These are phyloP conservation scores for Solanum chiquidenum DNA, from an alignment of 257 asterid species.

Conservation along the genomic window DNA sequence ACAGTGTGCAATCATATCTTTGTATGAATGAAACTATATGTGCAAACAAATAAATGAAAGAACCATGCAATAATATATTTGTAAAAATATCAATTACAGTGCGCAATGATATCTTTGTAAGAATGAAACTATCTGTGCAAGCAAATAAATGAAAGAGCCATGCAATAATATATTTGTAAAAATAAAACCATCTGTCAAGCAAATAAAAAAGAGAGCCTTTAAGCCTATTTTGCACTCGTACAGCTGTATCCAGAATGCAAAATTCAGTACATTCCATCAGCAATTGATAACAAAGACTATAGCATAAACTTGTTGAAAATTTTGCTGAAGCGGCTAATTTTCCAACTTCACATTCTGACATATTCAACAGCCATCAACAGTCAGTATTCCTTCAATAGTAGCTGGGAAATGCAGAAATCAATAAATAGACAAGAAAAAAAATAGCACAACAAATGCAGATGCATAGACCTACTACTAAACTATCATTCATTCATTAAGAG, in stretches of 20 bases:
- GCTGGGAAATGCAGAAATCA: not conserved
- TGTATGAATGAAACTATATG: not conserved
- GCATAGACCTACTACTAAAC: not conserved
- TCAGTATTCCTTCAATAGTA: not conserved
- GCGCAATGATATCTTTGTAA: not conserved
- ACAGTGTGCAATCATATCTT: not conserved
- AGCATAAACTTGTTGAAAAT: not conserved
- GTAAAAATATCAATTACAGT: not conserved
- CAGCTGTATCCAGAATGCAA: not conserved
- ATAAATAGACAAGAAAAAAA: not conserved
- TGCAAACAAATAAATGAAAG: not conserved
- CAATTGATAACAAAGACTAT: not conserved
- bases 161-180: not conserved
- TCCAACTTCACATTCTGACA: not conserved
- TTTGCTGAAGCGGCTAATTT: not conserved
- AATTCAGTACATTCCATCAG: not conserved
- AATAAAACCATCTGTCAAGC: not conserved
- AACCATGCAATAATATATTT: not conserved
- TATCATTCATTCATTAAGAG: not conserved
- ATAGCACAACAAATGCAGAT: not conserved
- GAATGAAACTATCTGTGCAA: not conserved
- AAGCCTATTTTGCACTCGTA: not conserved
- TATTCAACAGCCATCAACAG: not conserved
- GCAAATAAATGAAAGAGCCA: not conserved
- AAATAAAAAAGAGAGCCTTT: not conserved